A percentile compares a stretch with the other conserved stretches of the same genome.
These are phyloP conservation scores for Microbotryomycetes sp. DNA, from an alignment of 1,284 basidiomycete genomes.

Conservation along the genomic window DNA sequence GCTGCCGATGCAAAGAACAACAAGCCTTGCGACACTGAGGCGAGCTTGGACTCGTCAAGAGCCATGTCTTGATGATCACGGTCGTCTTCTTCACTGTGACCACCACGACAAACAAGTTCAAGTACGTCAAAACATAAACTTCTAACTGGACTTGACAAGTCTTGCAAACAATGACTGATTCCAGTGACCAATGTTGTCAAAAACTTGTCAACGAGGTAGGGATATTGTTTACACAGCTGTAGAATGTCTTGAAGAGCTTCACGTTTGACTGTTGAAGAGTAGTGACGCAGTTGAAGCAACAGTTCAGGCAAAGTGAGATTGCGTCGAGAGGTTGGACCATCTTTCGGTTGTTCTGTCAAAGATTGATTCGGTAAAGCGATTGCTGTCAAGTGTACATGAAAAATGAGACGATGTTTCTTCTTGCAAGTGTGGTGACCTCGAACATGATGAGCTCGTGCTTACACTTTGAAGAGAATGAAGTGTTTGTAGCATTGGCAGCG, in stretches of 20 bases:
- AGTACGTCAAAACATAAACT: neutral
- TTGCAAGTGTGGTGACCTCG: neutral
- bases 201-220: slow-evolving; percentile 21
- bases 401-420: slow-evolving; percentile 1
- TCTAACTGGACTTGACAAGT: slow-evolving; percentile 2
- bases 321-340: slow-evolving; percentile 61
- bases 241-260: slow-evolving; percentile 40
- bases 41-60: slow-evolving; percentile 14
- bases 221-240: slow-evolving; percentile 15
- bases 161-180: slow-evolving; percentile 23
- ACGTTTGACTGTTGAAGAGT: slow-evolving; percentile 66
- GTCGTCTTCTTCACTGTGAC: neutral
- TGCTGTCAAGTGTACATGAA: slow-evolving; percentile 48
- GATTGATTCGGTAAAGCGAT: slow-evolving; percentile 84
- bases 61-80: neutral
- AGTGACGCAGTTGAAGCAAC: slow-evolving; percentile 72
- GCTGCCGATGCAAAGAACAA: slow-evolving; percentile 83
- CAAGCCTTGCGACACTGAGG: slow-evolving; percentile 42
- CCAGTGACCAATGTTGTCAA: slow-evolving; percentile 16
- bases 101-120: neutral
- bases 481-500: slow-evolving; percentile 81
- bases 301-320: slow-evolving; percentile 74
- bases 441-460: neutral
- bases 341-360: slow-evolving; percentile 49
- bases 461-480: slow-evolving; percentile 59